Percentiles rank a stretch among this genome's conserved stretches.
These are phyloP conservation scores for Pseudonitzschia multiseries DNA, from an alignment of 108 stramenopile genomes.

Conservation along the genomic window DNA sequence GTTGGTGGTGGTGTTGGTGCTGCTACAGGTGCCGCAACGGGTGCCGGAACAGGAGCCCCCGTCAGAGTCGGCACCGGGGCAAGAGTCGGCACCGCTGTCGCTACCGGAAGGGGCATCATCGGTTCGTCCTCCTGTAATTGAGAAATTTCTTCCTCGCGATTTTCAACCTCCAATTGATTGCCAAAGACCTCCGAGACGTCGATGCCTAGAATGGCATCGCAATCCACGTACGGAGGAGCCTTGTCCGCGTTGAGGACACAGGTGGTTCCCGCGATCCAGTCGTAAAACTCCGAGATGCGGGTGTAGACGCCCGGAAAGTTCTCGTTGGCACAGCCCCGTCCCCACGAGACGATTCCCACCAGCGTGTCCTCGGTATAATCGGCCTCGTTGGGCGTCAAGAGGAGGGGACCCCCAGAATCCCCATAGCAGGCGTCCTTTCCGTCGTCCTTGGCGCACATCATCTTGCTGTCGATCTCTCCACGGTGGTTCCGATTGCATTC, in stretches of 20 bases:
- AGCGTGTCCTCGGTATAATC: slow-evolving; percentile 7
- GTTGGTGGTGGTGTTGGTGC: not conserved
- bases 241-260: slow-evolving; percentile 34
- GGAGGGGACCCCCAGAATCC: slow-evolving; percentile 48
- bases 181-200: not conserved
- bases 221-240: slow-evolving; percentile 26
- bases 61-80: not conserved
- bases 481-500: slow-evolving; percentile 26
- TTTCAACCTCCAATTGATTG: not conserved
- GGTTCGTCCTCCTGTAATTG: not conserved
- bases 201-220: not conserved
- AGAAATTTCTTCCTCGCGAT: not conserved
- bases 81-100: not conserved
- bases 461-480: slow-evolving; percentile 19
- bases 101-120: not conserved
- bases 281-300: slow-evolving; percentile 49
- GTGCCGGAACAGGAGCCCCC: not conserved
- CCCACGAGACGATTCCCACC: slow-evolving; percentile 54
- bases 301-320: slow-evolving; percentile 61
- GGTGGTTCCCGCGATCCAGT: slow-evolving; percentile 57
- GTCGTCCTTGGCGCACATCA: slow-evolving; percentile 53
- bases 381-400: not conserved
- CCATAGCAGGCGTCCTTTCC: slow-evolving; percentile 47
- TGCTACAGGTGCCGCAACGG: not conserved
- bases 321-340: slow-evolving; percentile 35